Conservation (phyloP, 2,329 filamentous ascomycete species). For the Scedosporium dehoogii region DNA sequence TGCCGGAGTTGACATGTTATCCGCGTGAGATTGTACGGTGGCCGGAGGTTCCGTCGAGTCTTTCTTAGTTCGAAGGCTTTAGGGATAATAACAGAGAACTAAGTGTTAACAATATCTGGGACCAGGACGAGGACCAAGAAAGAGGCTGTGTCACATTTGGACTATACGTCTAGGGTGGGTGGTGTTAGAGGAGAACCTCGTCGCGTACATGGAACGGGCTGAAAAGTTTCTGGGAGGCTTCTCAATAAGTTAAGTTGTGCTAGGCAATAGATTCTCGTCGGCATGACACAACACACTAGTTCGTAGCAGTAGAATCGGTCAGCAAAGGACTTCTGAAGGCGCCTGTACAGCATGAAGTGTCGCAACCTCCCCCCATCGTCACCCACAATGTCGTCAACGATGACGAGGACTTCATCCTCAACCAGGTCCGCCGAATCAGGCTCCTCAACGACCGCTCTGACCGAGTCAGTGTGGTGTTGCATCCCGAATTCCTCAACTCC, state of each 20-base stretch:
- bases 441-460: slow-evolving; percentile 94
- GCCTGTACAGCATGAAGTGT: slow-evolving; percentile 95
- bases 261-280: too few relatives aligned
- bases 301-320: too few relatives aligned
- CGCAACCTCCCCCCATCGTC: slow-evolving; percentile 81
- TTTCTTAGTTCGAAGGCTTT: background rate
- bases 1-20: background rate
- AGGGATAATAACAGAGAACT: background rate
- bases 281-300: too few relatives aligned
- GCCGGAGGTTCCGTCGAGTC: background rate
- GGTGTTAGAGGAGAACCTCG: too few relatives aligned
- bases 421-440: slow-evolving; percentile 91
- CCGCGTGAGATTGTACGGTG: background rate
- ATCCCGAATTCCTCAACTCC: slow-evolving; percentile 95
- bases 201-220: too few relatives aligned
- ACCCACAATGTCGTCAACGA: slow-evolving; percentile 99
- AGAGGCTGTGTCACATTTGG: too few relatives aligned
- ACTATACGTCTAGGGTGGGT: too few relatives aligned
- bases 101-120: too few relatives aligned
- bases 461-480: slow-evolving; percentile 95
- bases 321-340: slow-evolving; percentile 52
- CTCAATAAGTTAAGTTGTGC: too few relatives aligned
- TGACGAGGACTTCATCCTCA: slow-evolving; percentile 82
- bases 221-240: too few relatives aligned
- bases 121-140: too few relatives aligned